Base-by-base conservation (phyloP, 192 early-diverging fungal genomes). In the Geranomyces variabilis region DNA sequence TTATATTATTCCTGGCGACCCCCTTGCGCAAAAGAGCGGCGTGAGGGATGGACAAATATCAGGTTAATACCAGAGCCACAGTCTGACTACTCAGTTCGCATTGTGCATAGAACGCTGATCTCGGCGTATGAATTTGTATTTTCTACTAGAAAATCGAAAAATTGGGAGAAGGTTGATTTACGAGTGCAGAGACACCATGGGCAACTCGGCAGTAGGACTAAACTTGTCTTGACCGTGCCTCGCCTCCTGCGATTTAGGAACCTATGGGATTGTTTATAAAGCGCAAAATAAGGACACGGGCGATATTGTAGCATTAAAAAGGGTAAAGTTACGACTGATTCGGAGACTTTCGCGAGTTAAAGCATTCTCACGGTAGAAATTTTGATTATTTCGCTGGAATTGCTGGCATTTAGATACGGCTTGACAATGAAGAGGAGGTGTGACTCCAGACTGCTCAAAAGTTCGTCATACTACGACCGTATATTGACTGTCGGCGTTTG, bases 261-360 rank as follows among this genome's bases (percentile, higher is more conserved):
- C 98, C 3, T 99, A 98, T 77, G 98, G 96, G 33, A 95, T 97
- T 55, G 98, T 99, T 6, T 99, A 96, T 86, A 98, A 99, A 84
- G 98, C 96, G 10, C 91, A 96, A 77, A 96, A 95, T 84, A 79
- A 93, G 63, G 89, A 95, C 61, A 94, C 93, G 21, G 90, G 89
- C 77, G 94, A 97, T 70, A 91, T 97, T 45, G 96, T 99, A 2
- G 97, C 97, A 21, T 83, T 99, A 63, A 99, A 99, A 78, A 91
- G 63, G 63, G 63, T 64, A 41, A 19, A 13, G 4, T 60, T 26
- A 28, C n/a, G n/a, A n/a, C n/a, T n/a, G n/a, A n/a, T n/a, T 6
- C 28, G 3, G 31, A 26, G 15, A n/a, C 21, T 6, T 26, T 15
- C 6, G 26, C 3, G 15, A 15, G 4, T n/a, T 6, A 53, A 3